Percentiles rank a stretch among this genome's conserved stretches.
Evolutionary conservation across 345 rosid genomes (phyloP).

Genomic region (Limnanthes douglasii): DNA sequence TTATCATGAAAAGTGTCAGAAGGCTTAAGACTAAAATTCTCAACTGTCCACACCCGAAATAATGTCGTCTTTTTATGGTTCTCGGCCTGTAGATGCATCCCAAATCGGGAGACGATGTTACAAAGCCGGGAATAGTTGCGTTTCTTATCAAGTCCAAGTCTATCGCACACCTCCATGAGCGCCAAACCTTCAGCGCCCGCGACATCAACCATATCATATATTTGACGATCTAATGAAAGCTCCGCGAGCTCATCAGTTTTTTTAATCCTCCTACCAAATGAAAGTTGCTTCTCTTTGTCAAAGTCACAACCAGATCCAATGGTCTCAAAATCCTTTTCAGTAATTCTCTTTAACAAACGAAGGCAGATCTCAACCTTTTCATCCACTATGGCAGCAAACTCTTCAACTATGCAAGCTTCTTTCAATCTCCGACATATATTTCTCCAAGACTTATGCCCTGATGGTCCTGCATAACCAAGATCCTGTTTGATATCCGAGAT

Average conservation of each 20-base stretch:
- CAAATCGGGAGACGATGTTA: constrained; percentile 52
- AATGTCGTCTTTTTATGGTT: constrained; percentile 47
- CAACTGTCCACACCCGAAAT: constrained; percentile 66
- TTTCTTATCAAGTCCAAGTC: constrained; percentile 80
- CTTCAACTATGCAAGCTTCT: too few species aligned
- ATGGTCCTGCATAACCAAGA: too few species aligned
- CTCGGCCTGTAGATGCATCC: constrained; percentile 63
- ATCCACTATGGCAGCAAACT: too few species aligned
- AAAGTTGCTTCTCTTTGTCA: constrained; percentile 26
- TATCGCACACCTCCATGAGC: constrained; percentile 64
- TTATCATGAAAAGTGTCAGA: constrained; percentile 27
- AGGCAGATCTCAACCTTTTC: constrained; percentile 62
- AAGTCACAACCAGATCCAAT: constrained; percentile 16
- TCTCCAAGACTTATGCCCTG: too few species aligned
- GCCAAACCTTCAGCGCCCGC: constrained; percentile 60
- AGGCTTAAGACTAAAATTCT: constrained; percentile 24
- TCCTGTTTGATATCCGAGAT: too few species aligned
- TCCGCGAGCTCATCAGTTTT: constrained; percentile 59
- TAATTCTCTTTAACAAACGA: constrained; percentile 36
- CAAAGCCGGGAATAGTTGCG: constrained; percentile 51
- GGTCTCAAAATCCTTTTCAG: constrained; percentile 24
- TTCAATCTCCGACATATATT: too few species aligned
- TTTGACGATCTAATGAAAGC: constrained; percentile 72
- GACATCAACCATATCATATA: constrained; percentile 75
- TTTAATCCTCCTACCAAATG: constrained; percentile 53